phyloP scores from a whole-genome alignment of 495 filamentous ascomycete genomes.

The Bathelium albidoporum region DNA sequence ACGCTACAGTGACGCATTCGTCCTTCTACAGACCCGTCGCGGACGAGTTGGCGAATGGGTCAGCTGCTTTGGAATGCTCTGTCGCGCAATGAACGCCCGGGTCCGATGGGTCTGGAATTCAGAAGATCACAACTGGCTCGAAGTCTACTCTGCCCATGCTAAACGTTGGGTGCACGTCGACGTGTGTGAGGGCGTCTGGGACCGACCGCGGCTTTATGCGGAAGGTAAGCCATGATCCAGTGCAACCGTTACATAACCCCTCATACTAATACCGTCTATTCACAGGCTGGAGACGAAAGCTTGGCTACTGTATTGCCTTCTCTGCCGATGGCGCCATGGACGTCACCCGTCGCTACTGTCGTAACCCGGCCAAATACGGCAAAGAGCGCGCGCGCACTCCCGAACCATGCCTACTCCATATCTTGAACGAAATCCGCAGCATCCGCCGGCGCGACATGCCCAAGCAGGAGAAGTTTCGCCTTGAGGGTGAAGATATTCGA shows the following conservation, averaged over 20 bases:
- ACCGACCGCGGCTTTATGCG: slow-evolving; percentile 84
- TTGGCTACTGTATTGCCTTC: slow-evolving; percentile 95
- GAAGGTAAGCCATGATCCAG: slow-evolving; percentile 49
- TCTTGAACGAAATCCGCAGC: slow-evolving; percentile 78
- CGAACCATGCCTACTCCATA: slow-evolving; percentile 81
- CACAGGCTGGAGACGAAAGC: slow-evolving; percentile 77
- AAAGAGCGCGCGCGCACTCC: slow-evolving; percentile 60
- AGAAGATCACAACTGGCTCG: slow-evolving; percentile 96
- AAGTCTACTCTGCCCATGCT: slow-evolving; percentile 90
- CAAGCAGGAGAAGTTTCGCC: slow-evolving; percentile 67
- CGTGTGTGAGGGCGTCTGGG: slow-evolving; percentile 88
- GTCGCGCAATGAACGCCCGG: slow-evolving; percentile 77
- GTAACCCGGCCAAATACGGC: slow-evolving; percentile 64
- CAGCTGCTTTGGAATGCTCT: slow-evolving; percentile 98
- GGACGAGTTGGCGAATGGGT: slow-evolving; percentile 93
- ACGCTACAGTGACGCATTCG: slow-evolving; percentile 93
- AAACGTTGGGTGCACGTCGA: slow-evolving; percentile 97
- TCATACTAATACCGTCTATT: slow-evolving; percentile 12
- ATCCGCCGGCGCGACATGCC: slow-evolving; percentile 66
- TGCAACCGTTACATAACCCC: background rate
- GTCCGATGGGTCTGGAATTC: slow-evolving; percentile 98
- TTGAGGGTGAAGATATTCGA: slow-evolving; percentile 79
- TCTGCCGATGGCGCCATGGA: slow-evolving; percentile 91
- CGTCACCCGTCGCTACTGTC: slow-evolving; percentile 91
- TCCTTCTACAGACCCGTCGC: slow-evolving; percentile 70